Evolutionary conservation across 305 asterid genomes (phyloP), one percentile per base, ranked within the genome.

Genomic region (Solanum hybrid): DNA sequence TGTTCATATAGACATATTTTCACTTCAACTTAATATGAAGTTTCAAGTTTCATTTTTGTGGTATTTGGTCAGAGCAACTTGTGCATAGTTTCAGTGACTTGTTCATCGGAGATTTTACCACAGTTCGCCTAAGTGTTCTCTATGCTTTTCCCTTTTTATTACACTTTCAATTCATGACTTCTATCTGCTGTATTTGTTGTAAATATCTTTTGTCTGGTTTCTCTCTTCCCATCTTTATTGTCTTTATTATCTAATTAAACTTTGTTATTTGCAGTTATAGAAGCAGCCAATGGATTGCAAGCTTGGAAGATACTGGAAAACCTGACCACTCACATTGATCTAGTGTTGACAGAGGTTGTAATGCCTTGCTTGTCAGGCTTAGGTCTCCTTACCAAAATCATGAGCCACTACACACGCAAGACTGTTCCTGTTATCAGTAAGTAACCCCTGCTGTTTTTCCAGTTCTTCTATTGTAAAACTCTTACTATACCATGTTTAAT

Each of bases 291-390:
- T 90, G 99, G 98, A 91, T 87, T 93, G 90, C 96, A 97, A 93
- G 99, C 99, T 57, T 96, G 99, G 99, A 95, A 93, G 92, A 91
- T 95, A 85, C 90, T 97, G 89, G 97, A 94, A 94, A 97, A 96
- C 93, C 90, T 94, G 83, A 93, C 90, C 90, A 94, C 92, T 92
- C 99, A 94, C 69, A 91, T 97, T 81, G 99, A 97, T 93, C 92
- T 96, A 87, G 96, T 95, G 91, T 91, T 97, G 89, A 94, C 96
- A 67, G 99, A 95, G 94, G 97, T 95, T 71, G 97, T 92, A 89
- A 95, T 95, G 95, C 99, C 99, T 35, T 85, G 92, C 90, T 71
- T 97, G 90, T 96, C 98, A 36, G 99, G 99, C 81, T 82, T 96
- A 90, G 95, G 94, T 89, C 98, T 97, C 91, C 93, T 97, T 61